Evolutionary conservation across 768 basidiomycete genomes (phyloP).

Genomic region (Lanmaoa pseudosensibilis): DNA sequence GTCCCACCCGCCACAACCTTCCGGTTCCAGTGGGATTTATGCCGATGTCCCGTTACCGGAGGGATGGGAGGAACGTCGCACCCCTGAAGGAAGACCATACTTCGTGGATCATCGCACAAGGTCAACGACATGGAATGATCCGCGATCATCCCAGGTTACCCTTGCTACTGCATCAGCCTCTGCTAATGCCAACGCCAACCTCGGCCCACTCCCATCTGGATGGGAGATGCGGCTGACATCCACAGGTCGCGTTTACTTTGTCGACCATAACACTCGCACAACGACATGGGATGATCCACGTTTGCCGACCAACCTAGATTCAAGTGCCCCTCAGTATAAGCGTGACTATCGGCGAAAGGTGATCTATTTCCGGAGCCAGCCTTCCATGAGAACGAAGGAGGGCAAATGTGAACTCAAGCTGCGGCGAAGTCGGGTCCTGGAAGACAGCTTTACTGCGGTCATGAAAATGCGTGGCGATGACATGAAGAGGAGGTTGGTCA

Average conservation of each 20-base stretch:
- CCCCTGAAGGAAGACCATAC: slow-evolving; percentile 80
- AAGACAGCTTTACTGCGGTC: slow-evolving; percentile 82
- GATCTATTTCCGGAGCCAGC: slow-evolving; percentile 90
- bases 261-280: slow-evolving; percentile 87
- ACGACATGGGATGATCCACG: slow-evolving; percentile 95
- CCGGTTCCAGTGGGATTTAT: slow-evolving; percentile 37
- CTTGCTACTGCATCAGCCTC: slow-evolving; percentile 44
- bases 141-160: slow-evolving; percentile 56
- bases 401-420: slow-evolving; percentile 90
- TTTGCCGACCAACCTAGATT: slow-evolving; percentile 76
- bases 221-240: slow-evolving; percentile 95
- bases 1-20: slow-evolving; percentile 27
- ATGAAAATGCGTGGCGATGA: slow-evolving; percentile 78
- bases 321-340: slow-evolving; percentile 93
- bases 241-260: slow-evolving; percentile 84
- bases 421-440: slow-evolving; percentile 75
- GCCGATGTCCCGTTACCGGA: slow-evolving; percentile 74
- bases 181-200: slow-evolving; percentile 52
- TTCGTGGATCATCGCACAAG: slow-evolving; percentile 78
- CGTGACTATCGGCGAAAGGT: slow-evolving; percentile 90
- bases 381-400: slow-evolving; percentile 71
- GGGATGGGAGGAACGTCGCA: slow-evolving; percentile 91
- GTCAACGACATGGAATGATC: slow-evolving; percentile 91
- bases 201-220: slow-evolving; percentile 84
- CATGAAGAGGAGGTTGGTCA: slow-evolving; percentile 67